These are phyloP conservation scores for Cairneyella variabilis DNA, from an alignment of 495 filamentous ascomycete genomes.

Conservation along the genomic window DNA sequence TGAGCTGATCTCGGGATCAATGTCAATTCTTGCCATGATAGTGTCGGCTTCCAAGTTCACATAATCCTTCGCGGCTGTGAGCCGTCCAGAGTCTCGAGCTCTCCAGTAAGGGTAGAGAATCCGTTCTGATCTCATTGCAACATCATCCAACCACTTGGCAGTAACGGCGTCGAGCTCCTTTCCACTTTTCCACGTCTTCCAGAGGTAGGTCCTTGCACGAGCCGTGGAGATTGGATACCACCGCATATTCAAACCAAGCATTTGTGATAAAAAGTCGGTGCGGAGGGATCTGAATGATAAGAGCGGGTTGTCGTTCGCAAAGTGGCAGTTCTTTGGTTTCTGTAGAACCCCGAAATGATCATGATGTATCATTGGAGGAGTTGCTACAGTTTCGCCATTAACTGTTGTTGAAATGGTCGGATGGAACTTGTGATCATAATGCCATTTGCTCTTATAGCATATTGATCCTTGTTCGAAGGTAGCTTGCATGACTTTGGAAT, in stretches of 20 bases:
- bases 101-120: slow-evolving; percentile 56
- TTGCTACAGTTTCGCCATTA: slow-evolving; percentile 48
- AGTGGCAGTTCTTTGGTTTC: slow-evolving; percentile 50
- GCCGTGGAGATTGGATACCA: slow-evolving; percentile 52
- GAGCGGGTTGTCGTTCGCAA: slow-evolving; percentile 54
- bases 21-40: slow-evolving; percentile 56
- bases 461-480: slow-evolving; percentile 51
- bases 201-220: slow-evolving; percentile 55
- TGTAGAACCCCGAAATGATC: slow-evolving; percentile 50
- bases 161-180: slow-evolving; percentile 54
- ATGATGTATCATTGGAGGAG: slow-evolving; percentile 53
- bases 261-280: slow-evolving; percentile 41
- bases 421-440: slow-evolving; percentile 60
- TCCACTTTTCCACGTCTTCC: slow-evolving; percentile 58
- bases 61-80: slow-evolving; percentile 47
- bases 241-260: slow-evolving; percentile 43
- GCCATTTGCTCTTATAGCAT: slow-evolving; percentile 52
- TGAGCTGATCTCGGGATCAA: slow-evolving; percentile 52
- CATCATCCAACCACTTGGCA: slow-evolving; percentile 60
- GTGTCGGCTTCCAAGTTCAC: slow-evolving; percentile 51
- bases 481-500: slow-evolving; percentile 53
- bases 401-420: slow-evolving; percentile 53
- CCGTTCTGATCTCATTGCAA: slow-evolving; percentile 48
- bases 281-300: slow-evolving; percentile 43
- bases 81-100: slow-evolving; percentile 47